These are phyloP conservation scores for Withania somnifera DNA, from an alignment of 305 asterid genomes.

Conservation along the genomic window DNA sequence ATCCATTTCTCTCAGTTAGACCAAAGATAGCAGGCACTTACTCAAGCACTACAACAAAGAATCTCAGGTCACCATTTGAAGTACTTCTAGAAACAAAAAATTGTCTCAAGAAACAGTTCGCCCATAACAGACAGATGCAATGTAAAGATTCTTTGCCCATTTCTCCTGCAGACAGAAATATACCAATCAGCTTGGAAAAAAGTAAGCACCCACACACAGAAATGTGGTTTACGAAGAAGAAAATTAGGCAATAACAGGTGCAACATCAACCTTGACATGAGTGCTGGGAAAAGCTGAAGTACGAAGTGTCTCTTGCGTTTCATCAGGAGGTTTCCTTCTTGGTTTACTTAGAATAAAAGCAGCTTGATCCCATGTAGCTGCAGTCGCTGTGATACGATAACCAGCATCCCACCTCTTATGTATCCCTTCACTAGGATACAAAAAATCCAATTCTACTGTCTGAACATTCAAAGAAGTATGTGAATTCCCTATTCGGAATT, in stretches of 20 bases:
- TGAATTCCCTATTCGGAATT: neutral
- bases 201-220: neutral
- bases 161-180: conserved; percentile 50
- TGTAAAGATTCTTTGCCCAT: conserved; percentile 78
- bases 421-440: conserved; percentile 87
- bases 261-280: conserved; percentile 55
- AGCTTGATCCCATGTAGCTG: conserved; percentile 72
- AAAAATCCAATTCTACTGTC: conserved; percentile 91
- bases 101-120: conserved; percentile 56
- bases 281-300: conserved; percentile 76
- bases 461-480: conserved; percentile 10
- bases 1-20: neutral
- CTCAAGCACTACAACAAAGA: neutral
- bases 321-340: conserved; percentile 54
- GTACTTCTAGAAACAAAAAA: conserved; percentile 11
- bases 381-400: conserved; percentile 69
- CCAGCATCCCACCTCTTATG: conserved; percentile 80
- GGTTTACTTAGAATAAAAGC: conserved; percentile 74
- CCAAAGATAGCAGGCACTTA: neutral
- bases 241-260: neutral
- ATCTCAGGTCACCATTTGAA: neutral
- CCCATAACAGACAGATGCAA: conserved; percentile 78
- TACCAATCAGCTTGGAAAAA: neutral
- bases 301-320: conserved; percentile 85
- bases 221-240: neutral